These are phyloP conservation scores for Rhizomucor pusillus DNA, from an alignment of 371 early-diverging fungal genomes.

Conservation along the genomic window DNA sequence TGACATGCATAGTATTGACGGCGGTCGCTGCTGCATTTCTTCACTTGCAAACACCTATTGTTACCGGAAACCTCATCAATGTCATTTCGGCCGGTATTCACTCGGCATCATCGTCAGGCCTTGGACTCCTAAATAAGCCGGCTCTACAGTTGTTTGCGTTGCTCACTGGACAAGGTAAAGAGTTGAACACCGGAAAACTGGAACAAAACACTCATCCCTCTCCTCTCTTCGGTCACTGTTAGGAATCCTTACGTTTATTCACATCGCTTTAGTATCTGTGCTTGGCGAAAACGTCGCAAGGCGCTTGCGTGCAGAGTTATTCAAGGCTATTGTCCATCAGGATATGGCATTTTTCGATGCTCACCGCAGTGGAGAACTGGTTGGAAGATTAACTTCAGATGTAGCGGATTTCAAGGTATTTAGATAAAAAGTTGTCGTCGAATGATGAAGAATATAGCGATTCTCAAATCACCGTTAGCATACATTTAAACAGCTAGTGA, in stretches of 20 bases:
- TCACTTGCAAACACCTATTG: slow-evolving; percentile 66
- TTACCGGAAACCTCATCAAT: slow-evolving; percentile 74
- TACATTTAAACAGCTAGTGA: slow-evolving; percentile 68
- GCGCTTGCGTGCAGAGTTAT: slow-evolving; percentile 57
- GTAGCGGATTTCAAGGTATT: slow-evolving; percentile 69
- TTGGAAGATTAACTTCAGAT: slow-evolving; percentile 66
- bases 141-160: slow-evolving; percentile 56
- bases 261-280: slow-evolving; percentile 69
- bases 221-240: neutral
- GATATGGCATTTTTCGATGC: slow-evolving; percentile 76
- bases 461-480: slow-evolving; percentile 27
- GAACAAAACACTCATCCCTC: neutral
- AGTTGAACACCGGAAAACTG: neutral
- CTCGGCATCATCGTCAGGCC: slow-evolving; percentile 7
- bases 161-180: slow-evolving; percentile 56
- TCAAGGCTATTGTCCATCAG: slow-evolving; percentile 57
- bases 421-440: neutral
- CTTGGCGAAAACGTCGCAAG: slow-evolving; percentile 71
- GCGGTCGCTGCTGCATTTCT: slow-evolving; percentile 67
- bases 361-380: slow-evolving; percentile 64
- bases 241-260: slow-evolving; percentile 64
- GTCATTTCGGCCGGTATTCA: slow-evolving; percentile 49
- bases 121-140: slow-evolving; percentile 46
- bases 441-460: neutral
- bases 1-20: slow-evolving; percentile 53